Evolutionary conservation across 2,329 filamentous ascomycete genomes (phyloP), one percentile per base, ranked within the genome.

Genomic region (Hypoxylon sp.): DNA sequence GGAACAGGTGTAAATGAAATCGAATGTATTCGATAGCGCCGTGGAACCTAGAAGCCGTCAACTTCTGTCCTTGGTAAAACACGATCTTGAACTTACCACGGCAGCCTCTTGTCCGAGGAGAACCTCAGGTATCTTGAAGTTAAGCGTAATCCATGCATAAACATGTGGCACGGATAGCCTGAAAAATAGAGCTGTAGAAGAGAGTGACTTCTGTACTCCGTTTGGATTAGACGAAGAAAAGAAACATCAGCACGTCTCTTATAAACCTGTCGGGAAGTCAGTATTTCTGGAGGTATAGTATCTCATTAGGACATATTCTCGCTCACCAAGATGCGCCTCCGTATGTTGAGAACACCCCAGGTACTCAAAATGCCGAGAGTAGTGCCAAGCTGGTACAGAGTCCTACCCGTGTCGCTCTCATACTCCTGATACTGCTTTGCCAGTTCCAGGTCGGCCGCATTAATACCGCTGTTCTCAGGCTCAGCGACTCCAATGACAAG

Each of bases 401-500:
- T 77, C 2, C 74, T 75, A 7, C 85, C 86, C 1, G 84, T 76
- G 5, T 74, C 70, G 25, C 83, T 81, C 63, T 88, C 85, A 52
- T 84, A 83, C 7, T 76, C 75, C 30, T 81, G 75, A 66, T 86
- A 84, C 9, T 79, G 77, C 12, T 77, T 76, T n/a, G 80, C 77
- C 1, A 78, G 75, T 47, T 71, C 69, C 1, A 56, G 14, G 41
- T 83, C 81, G 5, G 76, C 74, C 54, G 83, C 79, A 4, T 78
- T 77, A 3, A 80, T 78, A 21, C 77, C 73, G 3, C 77, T 76
- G 53, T 82, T 83, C 56, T 88, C 86, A 12, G 86, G 84, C 70
- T 89, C 87, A 7, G 86, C 87, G 3, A 88, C 87, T 4, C 87
- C 87, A 39, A 89, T 88, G 8, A 88, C 85, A 16, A 84, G 81